phyloP scores from a whole-genome alignment of 176 grass and related monocot genomes.

The Oryza australiensis region DNA sequence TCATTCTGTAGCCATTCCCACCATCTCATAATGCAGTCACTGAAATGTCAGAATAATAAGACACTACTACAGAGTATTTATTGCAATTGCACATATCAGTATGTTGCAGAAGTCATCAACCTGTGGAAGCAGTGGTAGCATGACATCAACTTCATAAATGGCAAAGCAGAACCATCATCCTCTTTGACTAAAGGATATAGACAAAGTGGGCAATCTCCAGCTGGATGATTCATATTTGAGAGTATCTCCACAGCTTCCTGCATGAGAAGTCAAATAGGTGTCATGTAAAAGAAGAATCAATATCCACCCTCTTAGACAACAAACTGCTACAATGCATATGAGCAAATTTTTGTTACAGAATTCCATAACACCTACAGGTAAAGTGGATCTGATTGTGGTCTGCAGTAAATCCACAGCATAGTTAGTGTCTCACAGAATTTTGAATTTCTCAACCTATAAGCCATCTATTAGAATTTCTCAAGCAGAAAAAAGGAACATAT shows the following conservation, averaged over 20 bases:
- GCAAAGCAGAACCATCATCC: constrained; percentile 49
- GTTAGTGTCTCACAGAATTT: constrained; percentile 1
- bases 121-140: constrained; percentile 98
- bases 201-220: constrained; percentile 91
- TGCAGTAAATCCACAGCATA: background rate
- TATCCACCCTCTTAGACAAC: constrained; percentile 11
- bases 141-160: constrained; percentile 99
- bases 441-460: background rate
- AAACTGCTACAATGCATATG: background rate
- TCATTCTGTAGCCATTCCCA: constrained; percentile 80
- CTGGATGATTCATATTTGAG: constrained; percentile 95
- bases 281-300: constrained; percentile 5
- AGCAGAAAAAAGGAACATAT: background rate
- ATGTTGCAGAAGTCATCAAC: constrained; percentile 34
- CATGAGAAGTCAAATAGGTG: constrained; percentile 33
- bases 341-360: background rate
- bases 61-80: constrained; percentile 2
- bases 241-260: constrained; percentile 89
- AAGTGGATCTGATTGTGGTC: background rate
- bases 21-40: constrained; percentile 81
- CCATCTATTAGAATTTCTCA: constrained; percentile 2
- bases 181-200: constrained; percentile 75
- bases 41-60: constrained; percentile 43
- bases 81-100: constrained; percentile 21
- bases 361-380: background rate